Evolutionary conservation across 2,329 filamentous ascomycete species (phyloP), one percentile per base, ranked within the genome.

Genomic region (Cercospora sp.): DNA sequence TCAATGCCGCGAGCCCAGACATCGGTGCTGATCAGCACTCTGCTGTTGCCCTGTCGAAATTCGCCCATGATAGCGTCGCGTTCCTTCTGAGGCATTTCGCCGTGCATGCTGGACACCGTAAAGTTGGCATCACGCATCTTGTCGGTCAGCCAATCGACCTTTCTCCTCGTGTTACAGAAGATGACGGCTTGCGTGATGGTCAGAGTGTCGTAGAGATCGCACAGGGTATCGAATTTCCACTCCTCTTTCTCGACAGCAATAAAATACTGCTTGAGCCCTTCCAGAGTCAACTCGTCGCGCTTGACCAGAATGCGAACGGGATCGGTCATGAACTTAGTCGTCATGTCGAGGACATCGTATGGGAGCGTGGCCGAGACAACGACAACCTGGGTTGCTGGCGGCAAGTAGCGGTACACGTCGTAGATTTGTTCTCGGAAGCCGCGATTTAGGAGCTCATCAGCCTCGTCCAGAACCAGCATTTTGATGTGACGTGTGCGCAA

Each of bases 81-180:
- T 82, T 98, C 94, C 82, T 95, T 95, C 80, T 99, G 95, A 26
- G 94, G 93, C 95, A 99, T 99, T 77, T 99, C 95, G 73, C 95
- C 95, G 79, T 99, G 95, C 95, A 99, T 99, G 75, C 92, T 94
- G 75, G 92, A 96, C 73, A 99, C 95, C 0, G 95, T 99, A 81
- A 99, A 99, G 84, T 99, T 97, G 76, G 93, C 93, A 80, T 97
- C 95, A 72, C 93, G 91, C 92, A 99, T 97, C 86, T 99, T 99
- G 83, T 99, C 95, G 4, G 95, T 98, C 68, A 99, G 84, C 95
- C 95, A 99, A 81, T 99, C 95, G 63, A 99, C 95, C 91, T 99
- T 99, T 81, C 95, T 89, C 73, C 95, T 90, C 6, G 95, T 99
- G 83, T 99, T 99, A 87, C 95, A 99, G 86, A 99, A 99, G 80